These are phyloP conservation scores for Selaginella moellendorffii DNA, from an alignment of 75 land plant genomes.

Conservation along the genomic window DNA sequence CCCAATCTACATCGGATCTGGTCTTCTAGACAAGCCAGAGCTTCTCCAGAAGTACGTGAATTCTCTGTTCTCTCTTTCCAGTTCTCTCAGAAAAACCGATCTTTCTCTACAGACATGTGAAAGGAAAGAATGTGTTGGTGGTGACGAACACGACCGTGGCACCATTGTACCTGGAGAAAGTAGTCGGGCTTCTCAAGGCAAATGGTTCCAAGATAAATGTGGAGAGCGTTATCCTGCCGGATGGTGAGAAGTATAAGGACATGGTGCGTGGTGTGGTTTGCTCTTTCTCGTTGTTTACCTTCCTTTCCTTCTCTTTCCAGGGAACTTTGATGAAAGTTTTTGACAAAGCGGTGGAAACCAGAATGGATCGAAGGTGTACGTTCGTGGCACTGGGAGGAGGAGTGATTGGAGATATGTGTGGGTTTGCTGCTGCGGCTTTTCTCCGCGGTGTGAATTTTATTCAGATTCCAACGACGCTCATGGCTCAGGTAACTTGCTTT, in stretches of 20 bases:
- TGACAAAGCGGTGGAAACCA: conserved; percentile 88
- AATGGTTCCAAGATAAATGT: conserved; percentile 50
- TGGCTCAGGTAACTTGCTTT: conserved; percentile 61
- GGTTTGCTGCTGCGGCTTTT: conserved; percentile 92
- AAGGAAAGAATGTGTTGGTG: conserved; percentile 67
- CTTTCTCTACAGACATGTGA: conserved; percentile 44
- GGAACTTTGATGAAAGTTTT: conserved; percentile 79
- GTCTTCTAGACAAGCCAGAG: conserved; percentile 54
- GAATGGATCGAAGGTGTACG: conserved; percentile 74
- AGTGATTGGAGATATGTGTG: conserved; percentile 99
- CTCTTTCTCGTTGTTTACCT: background rate
- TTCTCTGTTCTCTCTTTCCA: background rate
- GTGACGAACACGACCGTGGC: conserved; percentile 85
- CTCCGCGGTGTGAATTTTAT: conserved; percentile 94
- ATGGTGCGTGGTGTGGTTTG: conserved; percentile 32
- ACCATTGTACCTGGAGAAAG: conserved; percentile 70
- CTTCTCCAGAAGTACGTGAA: conserved; percentile 71
- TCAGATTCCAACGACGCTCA: conserved; percentile 92
- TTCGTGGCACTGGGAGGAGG: conserved; percentile 97
- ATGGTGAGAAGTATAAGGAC: conserved; percentile 84
- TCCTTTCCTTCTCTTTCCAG: conserved; percentile 23
- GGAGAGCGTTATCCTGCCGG: conserved; percentile 81
- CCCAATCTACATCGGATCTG: conserved; percentile 87
- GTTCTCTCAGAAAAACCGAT: background rate
- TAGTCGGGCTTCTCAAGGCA: conserved; percentile 41